Evolutionary conservation across 495 filamentous ascomycete genomes (phyloP), one percentile per base, ranked within the genome.

Genomic region (Tuber microsphaerosporum): DNA sequence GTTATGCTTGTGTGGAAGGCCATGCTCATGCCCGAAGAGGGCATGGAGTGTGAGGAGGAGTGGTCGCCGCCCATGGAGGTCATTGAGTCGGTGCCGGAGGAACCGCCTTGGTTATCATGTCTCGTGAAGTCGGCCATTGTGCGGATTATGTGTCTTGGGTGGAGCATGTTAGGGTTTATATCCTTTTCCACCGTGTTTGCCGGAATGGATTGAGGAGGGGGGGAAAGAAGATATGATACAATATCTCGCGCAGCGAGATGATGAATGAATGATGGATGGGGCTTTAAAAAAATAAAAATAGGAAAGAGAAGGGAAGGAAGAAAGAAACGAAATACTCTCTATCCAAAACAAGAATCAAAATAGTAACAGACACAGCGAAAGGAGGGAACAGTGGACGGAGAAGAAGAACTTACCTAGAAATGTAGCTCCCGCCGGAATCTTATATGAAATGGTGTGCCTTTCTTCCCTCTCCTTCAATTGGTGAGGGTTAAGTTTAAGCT

Each of bases 1-100:
- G 81, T 85, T 69, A 88, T 90, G 75, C 85, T 83, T 80, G 87
- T 90, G 74, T 87, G 88, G 86, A 97, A 97, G 81, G 84, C 85
- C 87, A 88, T 90, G 31, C 79, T 77, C 83, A 85, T 86, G 31
- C 45, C 71, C 56, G 22, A 39, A 44, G 61, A 75, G 68, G 44
- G 68, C 22, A 61, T 71, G 61, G 39, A 20, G 41, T 65, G 22
- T 43, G 74, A 56, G 69, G 80, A 73, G 73, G 79, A 77, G 68
- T 80, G 76, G 77, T 69, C 73, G 14, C 43, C 56, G 17, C 46
- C 17, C 0, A 71, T 43, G 19, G 77, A 73, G 20, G 81, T 43
- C 48, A 9, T 45, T 16, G 77, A 76, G 3, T 71, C 61, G 17
- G 48, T 42, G 56, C n/a, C 10, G 2, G 80, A 75, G 71, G 71